Evolutionary conservation across 768 basidiomycete species (phyloP).

Genomic region (Pleurotus tuoliensis): DNA sequence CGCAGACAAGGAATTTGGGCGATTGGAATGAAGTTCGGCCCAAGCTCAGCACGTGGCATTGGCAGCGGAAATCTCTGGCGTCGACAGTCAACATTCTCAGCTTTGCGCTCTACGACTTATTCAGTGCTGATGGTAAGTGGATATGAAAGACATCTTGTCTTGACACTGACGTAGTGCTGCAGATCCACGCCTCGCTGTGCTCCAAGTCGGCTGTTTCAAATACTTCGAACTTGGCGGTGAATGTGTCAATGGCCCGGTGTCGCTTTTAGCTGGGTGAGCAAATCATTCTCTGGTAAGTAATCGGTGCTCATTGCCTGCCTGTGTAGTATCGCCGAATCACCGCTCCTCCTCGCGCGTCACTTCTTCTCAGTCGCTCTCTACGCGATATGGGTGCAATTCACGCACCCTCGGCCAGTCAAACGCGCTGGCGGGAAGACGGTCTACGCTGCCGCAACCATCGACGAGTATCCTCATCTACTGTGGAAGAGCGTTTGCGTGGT

Average conservation of each 20-base stretch:
- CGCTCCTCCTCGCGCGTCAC: slow-evolving; percentile 76
- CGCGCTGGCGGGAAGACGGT: slow-evolving; percentile 31
- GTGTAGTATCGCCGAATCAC: slow-evolving; percentile 74
- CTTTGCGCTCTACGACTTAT: slow-evolving; percentile 90
- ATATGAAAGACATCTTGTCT: no score
- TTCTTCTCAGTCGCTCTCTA: slow-evolving; percentile 97
- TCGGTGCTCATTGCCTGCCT: background rate
- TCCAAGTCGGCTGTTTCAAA: slow-evolving; percentile 89
- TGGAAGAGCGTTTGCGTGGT: slow-evolving; percentile 68
- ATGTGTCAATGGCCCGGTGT: slow-evolving; percentile 84
- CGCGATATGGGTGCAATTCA: slow-evolving; percentile 88
- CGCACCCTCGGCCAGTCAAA: slow-evolving; percentile 32
- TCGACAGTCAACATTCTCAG: slow-evolving; percentile 91
- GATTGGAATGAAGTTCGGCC: slow-evolving; percentile 51
- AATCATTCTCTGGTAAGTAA: background rate
- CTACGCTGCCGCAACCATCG: slow-evolving; percentile 38
- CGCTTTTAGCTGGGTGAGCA: slow-evolving; percentile 80
- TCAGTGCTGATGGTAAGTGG: slow-evolving; percentile 84
- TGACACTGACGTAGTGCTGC: no score
- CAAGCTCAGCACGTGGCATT: slow-evolving; percentile 73
- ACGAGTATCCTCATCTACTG: slow-evolving; percentile 66
- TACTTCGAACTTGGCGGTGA: slow-evolving; percentile 95
- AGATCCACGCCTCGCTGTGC: slow-evolving; percentile 38
- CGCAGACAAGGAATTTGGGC: slow-evolving; percentile 34
- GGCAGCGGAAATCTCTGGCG: slow-evolving; percentile 77